These are phyloP conservation scores for Aspergillus cejpii DNA, from an alignment of 2,329 filamentous ascomycete genomes.

Conservation along the genomic window DNA sequence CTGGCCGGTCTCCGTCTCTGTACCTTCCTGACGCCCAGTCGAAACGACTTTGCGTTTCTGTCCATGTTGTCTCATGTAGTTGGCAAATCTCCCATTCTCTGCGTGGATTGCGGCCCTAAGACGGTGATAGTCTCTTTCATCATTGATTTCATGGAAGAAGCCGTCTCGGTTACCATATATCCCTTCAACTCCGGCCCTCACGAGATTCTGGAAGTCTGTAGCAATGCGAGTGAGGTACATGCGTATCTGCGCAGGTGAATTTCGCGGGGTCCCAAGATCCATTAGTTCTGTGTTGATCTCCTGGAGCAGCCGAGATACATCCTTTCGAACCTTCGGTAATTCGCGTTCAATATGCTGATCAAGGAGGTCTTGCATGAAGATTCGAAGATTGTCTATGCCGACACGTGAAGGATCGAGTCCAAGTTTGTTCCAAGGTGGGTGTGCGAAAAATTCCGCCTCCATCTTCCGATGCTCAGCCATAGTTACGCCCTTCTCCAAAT, in stretches of 20 bases:
- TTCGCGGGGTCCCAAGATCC: slow-evolving; percentile 13
- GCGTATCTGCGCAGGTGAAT: slow-evolving; percentile 13
- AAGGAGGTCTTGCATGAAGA: slow-evolving; percentile 16
- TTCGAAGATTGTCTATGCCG: slow-evolving; percentile 18
- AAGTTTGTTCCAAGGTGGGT: slow-evolving; percentile 12
- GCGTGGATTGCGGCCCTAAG: slow-evolving; percentile 17
- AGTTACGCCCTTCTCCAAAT: slow-evolving; percentile 14
- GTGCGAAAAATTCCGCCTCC: slow-evolving; percentile 16
- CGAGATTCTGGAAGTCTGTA: slow-evolving; percentile 15
- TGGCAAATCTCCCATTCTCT: slow-evolving; percentile 16
- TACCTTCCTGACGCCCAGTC: background rate
- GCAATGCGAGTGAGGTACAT: slow-evolving; percentile 18
- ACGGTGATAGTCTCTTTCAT: slow-evolving; percentile 3
- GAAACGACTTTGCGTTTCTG: slow-evolving; percentile 13
- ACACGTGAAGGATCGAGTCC: slow-evolving; percentile 14
- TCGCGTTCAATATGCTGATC: slow-evolving; percentile 19
- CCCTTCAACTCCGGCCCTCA: slow-evolving; percentile 18
- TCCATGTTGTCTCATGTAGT: slow-evolving; percentile 16
- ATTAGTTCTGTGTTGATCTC: slow-evolving; percentile 8
- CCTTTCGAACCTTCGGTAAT: slow-evolving; percentile 17
- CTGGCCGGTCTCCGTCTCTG: slow-evolving; percentile 6
- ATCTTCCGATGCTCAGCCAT: slow-evolving; percentile 1
- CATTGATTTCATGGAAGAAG: slow-evolving; percentile 7
- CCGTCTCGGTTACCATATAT: slow-evolving; percentile 14
- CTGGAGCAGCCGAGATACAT: slow-evolving; percentile 12